Conservation (phyloP, 2,329 filamentous ascomycete genomes). For the Aspergillus floridensis region DNA sequence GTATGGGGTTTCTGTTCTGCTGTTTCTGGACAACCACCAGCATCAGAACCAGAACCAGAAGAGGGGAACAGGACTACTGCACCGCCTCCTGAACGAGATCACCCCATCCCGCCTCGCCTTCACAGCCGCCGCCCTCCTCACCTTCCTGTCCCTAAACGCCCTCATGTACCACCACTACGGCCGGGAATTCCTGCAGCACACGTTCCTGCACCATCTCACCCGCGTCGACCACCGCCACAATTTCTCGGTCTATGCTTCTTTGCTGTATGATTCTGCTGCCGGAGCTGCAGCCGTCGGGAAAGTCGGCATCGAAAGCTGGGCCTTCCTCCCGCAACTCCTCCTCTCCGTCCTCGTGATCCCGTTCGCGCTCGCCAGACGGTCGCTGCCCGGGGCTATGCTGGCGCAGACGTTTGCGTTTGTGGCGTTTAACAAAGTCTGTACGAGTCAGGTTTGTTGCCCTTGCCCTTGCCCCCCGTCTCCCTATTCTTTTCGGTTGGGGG, state of each 20-base stretch:
- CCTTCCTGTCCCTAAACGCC: conserved; percentile 71
- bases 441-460: conserved; percentile 71
- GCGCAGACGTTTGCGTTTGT: conserved; percentile 97
- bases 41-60: background rate
- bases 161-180: conserved; percentile 81
- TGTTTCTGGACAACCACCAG: conserved; percentile 39
- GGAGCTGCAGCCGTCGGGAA: no score
- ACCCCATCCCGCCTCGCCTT: conserved; percentile 40
- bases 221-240: conserved; percentile 97
- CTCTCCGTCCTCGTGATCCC: conserved; percentile 76
- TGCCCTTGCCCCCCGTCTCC: background rate
- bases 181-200: conserved; percentile 78
- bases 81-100: conserved; percentile 26
- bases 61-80: no score
- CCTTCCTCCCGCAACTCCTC: conserved; percentile 83
- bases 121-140: conserved; percentile 61
- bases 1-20: conserved; percentile 65
- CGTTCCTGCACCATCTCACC: conserved; percentile 87
- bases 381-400: conserved; percentile 80
- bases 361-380: conserved; percentile 72
- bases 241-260: conserved; percentile 92
- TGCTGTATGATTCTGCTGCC: conserved; percentile 79
- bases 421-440: conserved; percentile 98
- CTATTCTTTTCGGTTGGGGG: background rate
- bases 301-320: conserved; percentile 66